These are phyloP conservation scores for Suillus variegatus DNA, from an alignment of 768 basidiomycete species.

Conservation along the genomic window DNA sequence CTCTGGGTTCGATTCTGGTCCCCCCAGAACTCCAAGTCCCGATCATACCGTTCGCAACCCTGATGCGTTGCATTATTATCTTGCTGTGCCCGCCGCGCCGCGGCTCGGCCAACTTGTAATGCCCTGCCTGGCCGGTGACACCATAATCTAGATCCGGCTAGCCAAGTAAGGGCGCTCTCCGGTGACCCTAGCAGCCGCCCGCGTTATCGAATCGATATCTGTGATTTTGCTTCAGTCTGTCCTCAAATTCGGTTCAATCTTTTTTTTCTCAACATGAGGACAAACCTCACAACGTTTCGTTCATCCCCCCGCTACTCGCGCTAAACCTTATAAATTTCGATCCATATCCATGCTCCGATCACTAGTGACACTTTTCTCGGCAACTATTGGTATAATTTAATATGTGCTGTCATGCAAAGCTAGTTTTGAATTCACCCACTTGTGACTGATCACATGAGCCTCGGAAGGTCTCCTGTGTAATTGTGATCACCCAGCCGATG, in stretches of 20 bases:
- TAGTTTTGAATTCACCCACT: constrained; percentile 12
- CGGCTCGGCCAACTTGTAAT: constrained; percentile 24
- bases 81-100: constrained; percentile 19
- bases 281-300: constrained; percentile 32
- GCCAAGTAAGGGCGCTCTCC: constrained; percentile 25
- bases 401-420: constrained; percentile 16
- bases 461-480: constrained; percentile 12
- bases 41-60: constrained; percentile 18
- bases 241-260: constrained; percentile 3
- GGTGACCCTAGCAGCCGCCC: constrained; percentile 11
- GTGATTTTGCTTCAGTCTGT: constrained; percentile 12
- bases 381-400: constrained; percentile 14
- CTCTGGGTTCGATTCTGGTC: constrained; percentile 1
- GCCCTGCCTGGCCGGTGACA: not conserved
- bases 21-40: constrained; percentile 9
- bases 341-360: constrained; percentile 21
- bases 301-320: constrained; percentile 32
- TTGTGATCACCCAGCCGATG: constrained; percentile 11
- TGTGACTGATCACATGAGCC: constrained; percentile 28
- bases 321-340: constrained; percentile 21
- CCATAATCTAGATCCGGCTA: constrained; percentile 27
- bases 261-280: constrained; percentile 22
- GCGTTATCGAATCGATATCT: constrained; percentile 3
- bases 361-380: constrained; percentile 16
- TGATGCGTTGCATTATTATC: constrained; percentile 20